These are phyloP conservation scores for Adansonia grandidieri DNA, from an alignment of 441 rosid genomes.

Conservation along the genomic window DNA sequence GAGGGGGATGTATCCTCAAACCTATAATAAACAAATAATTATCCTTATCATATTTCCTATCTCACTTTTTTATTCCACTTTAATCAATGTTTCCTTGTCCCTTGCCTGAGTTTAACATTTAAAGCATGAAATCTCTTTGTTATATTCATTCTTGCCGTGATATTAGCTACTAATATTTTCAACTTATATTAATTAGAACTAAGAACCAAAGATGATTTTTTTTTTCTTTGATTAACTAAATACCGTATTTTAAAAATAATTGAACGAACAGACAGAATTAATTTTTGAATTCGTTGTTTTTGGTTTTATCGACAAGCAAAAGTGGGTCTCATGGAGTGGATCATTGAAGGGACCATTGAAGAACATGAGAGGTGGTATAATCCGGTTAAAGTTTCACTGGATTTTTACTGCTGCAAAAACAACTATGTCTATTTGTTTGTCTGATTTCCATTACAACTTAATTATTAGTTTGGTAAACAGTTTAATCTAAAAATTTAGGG, in stretches of 20 bases:
- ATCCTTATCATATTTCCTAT: slow-evolving; percentile 48
- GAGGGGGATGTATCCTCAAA: slow-evolving; percentile 21
- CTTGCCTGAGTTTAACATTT: background rate
- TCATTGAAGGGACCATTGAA: slow-evolving; percentile 22
- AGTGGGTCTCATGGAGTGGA: slow-evolving; percentile 5
- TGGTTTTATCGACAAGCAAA: slow-evolving; percentile 6
- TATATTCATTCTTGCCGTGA: slow-evolving; percentile 23
- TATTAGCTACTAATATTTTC: background rate
- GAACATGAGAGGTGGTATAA: background rate
- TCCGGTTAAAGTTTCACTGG: background rate
- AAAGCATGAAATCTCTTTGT: background rate
- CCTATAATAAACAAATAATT: slow-evolving; percentile 24
- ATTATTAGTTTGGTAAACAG: background rate
- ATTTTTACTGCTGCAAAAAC: slow-evolving; percentile 1
- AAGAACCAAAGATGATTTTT: background rate
- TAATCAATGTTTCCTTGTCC: slow-evolving; percentile 50
- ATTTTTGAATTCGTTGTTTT: no score
- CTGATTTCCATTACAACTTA: background rate
- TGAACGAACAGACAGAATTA: no score
- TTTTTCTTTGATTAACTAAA: background rate
- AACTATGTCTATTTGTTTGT: background rate
- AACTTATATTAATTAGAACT: background rate
- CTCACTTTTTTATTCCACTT: slow-evolving; percentile 39
- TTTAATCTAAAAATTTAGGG: slow-evolving; percentile 16
- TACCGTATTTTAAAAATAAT: no score